Conservation (phyloP, 2,329 filamentous ascomycete genomes). For the Stachybotrys chlorohalonatus region DNA sequence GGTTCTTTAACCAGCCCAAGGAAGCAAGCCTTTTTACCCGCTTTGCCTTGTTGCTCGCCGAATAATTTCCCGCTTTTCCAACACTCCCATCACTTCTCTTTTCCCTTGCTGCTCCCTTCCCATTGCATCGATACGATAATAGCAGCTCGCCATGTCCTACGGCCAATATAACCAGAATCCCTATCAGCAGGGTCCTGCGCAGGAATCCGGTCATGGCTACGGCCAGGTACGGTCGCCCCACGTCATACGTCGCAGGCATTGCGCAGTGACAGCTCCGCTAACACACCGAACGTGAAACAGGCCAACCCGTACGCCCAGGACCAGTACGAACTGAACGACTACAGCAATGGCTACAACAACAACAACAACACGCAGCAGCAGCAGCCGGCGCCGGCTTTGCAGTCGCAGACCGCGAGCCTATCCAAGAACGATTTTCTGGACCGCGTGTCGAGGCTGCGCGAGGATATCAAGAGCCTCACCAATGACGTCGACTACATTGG, state of each 20-base stretch:
- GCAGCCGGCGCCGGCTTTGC: constrained; percentile 7
- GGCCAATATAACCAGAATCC: constrained; percentile 56
- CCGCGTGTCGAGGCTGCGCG: constrained; percentile 57
- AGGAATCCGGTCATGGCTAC: constrained; percentile 37
- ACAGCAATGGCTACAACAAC: constrained; percentile 15
- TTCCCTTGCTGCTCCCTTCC: neutral
- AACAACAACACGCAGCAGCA: constrained; percentile 10
- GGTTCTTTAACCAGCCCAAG: too few relatives aligned
- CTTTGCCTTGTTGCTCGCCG: neutral
- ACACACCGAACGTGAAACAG: constrained; percentile 6
- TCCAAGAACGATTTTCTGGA: constrained; percentile 59
- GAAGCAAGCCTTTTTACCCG: neutral
- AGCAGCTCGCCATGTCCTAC: constrained; percentile 44
- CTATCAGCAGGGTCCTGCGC: constrained; percentile 45
- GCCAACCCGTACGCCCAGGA: constrained; percentile 20
- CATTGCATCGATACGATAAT: neutral
- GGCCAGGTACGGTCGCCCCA: constrained; percentile 27
- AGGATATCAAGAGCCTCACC: constrained; percentile 59
- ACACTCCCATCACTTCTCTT: neutral
- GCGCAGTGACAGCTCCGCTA: neutral
- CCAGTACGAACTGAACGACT: constrained; percentile 47
- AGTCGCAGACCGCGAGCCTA: constrained; percentile 23
- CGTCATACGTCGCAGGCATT: neutral
- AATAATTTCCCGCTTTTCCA: neutral
- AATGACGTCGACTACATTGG: constrained; percentile 59